Conservation (phyloP, 495 filamentous ascomycete genomes). For the Xylaria bambusicola region DNA sequence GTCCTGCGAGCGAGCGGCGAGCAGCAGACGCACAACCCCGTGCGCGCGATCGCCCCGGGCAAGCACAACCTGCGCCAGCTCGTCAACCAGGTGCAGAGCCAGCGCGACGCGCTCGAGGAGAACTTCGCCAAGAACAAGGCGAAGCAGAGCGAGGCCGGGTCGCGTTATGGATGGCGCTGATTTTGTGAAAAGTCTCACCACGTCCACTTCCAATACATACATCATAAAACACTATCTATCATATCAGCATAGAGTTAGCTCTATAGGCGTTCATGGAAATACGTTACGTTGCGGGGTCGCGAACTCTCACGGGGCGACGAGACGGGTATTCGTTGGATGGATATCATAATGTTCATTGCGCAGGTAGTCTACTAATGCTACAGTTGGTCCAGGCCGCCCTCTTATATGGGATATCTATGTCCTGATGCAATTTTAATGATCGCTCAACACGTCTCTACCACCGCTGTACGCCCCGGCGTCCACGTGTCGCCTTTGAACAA, state of each 20-base stretch:
- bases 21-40: constrained; percentile 71
- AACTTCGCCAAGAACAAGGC: constrained; percentile 75
- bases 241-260: too few relatives aligned
- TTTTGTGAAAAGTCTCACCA: too few relatives aligned
- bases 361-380: constrained; percentile 11
- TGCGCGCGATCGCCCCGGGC: constrained; percentile 76
- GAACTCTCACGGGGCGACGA: too few relatives aligned
- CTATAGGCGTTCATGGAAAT: too few relatives aligned
- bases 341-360: constrained; percentile 2
- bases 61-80: constrained; percentile 88
- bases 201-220: too few relatives aligned
- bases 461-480: constrained; percentile 36
- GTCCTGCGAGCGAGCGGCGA: constrained; percentile 67
- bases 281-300: too few relatives aligned
- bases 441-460: constrained; percentile 41
- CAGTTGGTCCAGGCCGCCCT: neutral
- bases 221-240: neutral
- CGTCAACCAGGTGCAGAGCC: constrained; percentile 74
- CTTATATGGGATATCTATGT: neutral
- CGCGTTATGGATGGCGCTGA: constrained; percentile 78
- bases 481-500: constrained; percentile 49
- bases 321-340: too few relatives aligned
- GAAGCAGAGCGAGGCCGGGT: constrained; percentile 76
- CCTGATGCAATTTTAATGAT: neutral
- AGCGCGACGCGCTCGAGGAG: constrained; percentile 85